A percentile compares a stretch with the other conserved stretches of the same genome.
These are phyloP conservation scores for Puccinia coronata DNA, from an alignment of 1,284 basidiomycete genomes.

Conservation along the genomic window DNA sequence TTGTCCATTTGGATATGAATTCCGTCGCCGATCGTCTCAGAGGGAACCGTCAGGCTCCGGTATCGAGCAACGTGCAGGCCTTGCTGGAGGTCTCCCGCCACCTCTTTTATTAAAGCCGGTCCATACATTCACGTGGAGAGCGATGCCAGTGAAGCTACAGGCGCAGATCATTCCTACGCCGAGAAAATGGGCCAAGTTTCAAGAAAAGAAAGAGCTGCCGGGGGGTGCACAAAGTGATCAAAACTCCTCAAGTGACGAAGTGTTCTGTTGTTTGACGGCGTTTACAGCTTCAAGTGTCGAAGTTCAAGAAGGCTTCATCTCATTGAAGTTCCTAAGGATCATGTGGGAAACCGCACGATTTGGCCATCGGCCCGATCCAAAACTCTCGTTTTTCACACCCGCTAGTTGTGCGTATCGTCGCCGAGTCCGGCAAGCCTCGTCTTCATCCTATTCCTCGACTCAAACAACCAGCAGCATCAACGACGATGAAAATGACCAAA, in stretches of 20 bases:
- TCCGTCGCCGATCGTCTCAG: background rate
- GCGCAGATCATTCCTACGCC: constrained; percentile 32
- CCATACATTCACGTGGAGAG: constrained; percentile 46
- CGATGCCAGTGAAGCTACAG: constrained; percentile 29
- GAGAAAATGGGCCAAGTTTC: constrained; percentile 6
- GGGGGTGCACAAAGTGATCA: background rate
- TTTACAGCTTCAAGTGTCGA: constrained; percentile 40
- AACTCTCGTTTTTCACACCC: constrained; percentile 26
- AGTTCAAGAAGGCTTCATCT: constrained; percentile 46
- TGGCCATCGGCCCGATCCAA: background rate
- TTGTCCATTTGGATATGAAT: constrained; percentile 36
- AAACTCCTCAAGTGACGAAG: constrained; percentile 1
- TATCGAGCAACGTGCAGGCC: background rate
- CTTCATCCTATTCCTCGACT: constrained; percentile 2
- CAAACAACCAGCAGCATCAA: background rate
- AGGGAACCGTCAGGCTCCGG: background rate
- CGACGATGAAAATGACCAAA: background rate
- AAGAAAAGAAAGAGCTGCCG: background rate
- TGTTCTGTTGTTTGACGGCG: constrained; percentile 46
- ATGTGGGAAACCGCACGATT: background rate
- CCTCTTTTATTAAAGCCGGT: constrained; percentile 35
- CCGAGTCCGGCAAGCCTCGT: background rate
- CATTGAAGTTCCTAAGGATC: constrained; percentile 21
- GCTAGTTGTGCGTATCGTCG: constrained; percentile 22
- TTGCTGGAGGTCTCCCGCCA: constrained; percentile 1